Evolutionary conservation across 345 rosid genomes (phyloP).

Genomic region (Eucalyptus cloeziana): DNA sequence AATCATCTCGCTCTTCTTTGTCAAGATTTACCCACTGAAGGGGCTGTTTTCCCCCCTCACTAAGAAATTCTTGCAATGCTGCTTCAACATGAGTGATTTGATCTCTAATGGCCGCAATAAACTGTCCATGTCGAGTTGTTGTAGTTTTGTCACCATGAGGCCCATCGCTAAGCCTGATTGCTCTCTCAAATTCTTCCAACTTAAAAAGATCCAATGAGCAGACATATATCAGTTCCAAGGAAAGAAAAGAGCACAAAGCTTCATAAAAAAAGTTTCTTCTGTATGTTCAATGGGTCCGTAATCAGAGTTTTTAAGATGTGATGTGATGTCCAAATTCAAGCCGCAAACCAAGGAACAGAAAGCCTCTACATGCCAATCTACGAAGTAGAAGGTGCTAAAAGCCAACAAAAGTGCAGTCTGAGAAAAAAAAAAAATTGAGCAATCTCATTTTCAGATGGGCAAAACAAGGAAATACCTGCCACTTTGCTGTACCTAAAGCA

Average conservation of each 20-base stretch:
- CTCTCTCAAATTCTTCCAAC: slow-evolving; percentile 87
- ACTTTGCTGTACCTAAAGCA: slow-evolving; percentile 84
- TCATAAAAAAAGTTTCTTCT: not conserved
- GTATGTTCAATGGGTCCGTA: not conserved
- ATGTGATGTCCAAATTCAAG: not conserved
- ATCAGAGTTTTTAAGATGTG: not conserved
- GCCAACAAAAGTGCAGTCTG: not conserved
- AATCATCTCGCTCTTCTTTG: slow-evolving; percentile 74
- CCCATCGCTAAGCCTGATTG: slow-evolving; percentile 51
- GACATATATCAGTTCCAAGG: not conserved
- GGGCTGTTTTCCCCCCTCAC: slow-evolving; percentile 54
- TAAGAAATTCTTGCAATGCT: slow-evolving; percentile 34
- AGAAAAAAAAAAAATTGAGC: not conserved
- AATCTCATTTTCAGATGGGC: not conserved
- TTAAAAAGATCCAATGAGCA: slow-evolving; percentile 3
- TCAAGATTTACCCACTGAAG: slow-evolving; percentile 64
- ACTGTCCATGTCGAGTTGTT: slow-evolving; percentile 58
- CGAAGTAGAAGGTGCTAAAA: not conserved
- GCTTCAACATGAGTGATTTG: slow-evolving; percentile 56
- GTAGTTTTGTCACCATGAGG: slow-evolving; percentile 31
- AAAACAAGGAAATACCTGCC: slow-evolving; percentile 50
- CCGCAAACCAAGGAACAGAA: not conserved
- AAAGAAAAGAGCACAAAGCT: not conserved
- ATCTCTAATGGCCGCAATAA: slow-evolving; percentile 55
- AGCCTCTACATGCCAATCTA: not conserved